Evolutionary conservation across 1,284 basidiomycete genomes (phyloP), one percentile per base, ranked within the genome.

Genomic region (Moesziomyces parantarcticus): DNA sequence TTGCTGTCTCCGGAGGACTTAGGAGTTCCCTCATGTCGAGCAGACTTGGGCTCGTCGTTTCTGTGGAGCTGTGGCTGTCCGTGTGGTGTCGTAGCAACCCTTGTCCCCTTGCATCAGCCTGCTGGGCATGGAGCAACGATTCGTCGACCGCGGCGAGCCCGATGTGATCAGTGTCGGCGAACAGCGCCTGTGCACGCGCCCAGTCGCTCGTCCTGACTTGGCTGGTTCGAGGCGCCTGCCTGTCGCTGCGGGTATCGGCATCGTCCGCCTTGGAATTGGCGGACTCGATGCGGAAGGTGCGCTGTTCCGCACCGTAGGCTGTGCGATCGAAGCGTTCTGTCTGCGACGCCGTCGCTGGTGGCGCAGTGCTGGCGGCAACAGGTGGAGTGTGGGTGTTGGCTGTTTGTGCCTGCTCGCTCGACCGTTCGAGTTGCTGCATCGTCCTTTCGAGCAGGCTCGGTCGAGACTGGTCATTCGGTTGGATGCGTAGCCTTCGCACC

Each of bases 181-280:
- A 36, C 9, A 50, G 25, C 26, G 6, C 56, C 43, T 68, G 66
- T 23, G 46, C 66, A 16, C 59, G 66, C 22, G 66, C 66, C 66
- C 66, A 68, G 36, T 62, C 52, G 52, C 66, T 68, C 21, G 66
- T 68, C 7, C 61, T 50, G 25, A 58, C 55, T 26, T 61, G 58
- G 25, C 58, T 68, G 8, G 58, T 50, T 4, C 45, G 64, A 7
- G 29, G 6, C 29, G 11, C 11, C 29, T 40, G 29, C 9, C n/a
- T 39, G 3, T 39, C 36, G 36, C 14, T 39, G 5, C 36, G 36
- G 29, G 10, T 13, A 13, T 9, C 36, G 36, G 36, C 6, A 18
- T 11, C 14, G 36, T 18, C 36, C 3, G 34, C 14, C 16, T 13
- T 16, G 6, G 36, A 18, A 32, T 11, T 2, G 1, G 4, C 29